These are phyloP conservation scores for Coniferiporia sulphurascens DNA, from an alignment of 1,284 basidiomycete genomes.

Conservation along the genomic window DNA sequence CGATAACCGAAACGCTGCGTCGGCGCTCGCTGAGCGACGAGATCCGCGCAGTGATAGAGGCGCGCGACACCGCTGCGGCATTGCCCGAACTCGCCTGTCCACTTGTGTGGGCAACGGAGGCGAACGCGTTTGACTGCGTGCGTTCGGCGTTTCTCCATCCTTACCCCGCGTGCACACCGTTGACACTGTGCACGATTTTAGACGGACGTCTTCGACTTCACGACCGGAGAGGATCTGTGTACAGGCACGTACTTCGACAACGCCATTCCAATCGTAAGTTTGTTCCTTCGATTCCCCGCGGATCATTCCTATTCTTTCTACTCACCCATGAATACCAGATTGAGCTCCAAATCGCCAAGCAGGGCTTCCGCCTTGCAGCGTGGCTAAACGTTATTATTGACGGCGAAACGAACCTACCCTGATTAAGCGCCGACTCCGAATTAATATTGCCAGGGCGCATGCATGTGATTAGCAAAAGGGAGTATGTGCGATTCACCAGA, in stretches of 20 bases:
- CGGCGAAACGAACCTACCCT: conserved; percentile 24
- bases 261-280: conserved; percentile 43
- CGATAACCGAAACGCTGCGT: conserved; percentile 31
- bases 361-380: conserved; percentile 50
- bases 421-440: neutral
- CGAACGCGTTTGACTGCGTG: conserved; percentile 50
- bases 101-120: conserved; percentile 46
- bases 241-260: conserved; percentile 41
- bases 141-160: conserved; percentile 20
- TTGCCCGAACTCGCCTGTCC: conserved; percentile 43
- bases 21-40: conserved; percentile 30
- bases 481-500: too few relatives aligned
- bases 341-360: conserved; percentile 50
- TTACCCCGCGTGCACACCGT: neutral
- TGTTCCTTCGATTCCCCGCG: too few relatives aligned
- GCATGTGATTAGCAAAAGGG: too few relatives aligned
- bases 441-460: too few relatives aligned
- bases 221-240: conserved; percentile 42
- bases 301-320: neutral
- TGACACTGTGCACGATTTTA: conserved; percentile 19
- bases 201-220: conserved; percentile 46
- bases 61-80: conserved; percentile 18
- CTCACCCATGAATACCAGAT: conserved; percentile 31
- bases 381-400: conserved; percentile 52
- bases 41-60: conserved; percentile 26